A percentile compares a stretch with the other conserved stretches of the same genome.
Evolutionary conservation across 805 yeast genomes (phyloP).

Genomic region (Kodamaea leandrae): DNA sequence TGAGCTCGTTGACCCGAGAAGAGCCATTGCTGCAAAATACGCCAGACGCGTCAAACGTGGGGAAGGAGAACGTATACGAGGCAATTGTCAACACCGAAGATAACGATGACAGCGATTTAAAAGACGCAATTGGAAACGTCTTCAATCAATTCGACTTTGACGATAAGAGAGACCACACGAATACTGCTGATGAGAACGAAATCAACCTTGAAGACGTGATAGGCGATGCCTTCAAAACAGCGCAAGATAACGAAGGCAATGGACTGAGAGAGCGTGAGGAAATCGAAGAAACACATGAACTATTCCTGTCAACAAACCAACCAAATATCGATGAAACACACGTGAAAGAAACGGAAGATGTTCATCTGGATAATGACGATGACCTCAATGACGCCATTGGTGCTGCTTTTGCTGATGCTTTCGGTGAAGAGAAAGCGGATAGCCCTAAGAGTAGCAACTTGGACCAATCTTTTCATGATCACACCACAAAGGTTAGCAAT

Average conservation of each 20-base stretch:
- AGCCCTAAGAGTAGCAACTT: background rate
- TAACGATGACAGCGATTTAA: constrained; percentile 25
- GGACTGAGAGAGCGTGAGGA: background rate
- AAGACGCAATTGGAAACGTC: constrained; percentile 39
- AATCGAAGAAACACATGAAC: no score
- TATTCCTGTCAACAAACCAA: no score
- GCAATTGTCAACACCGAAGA: background rate
- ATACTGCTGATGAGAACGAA: constrained; percentile 5
- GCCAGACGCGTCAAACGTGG: constrained; percentile 1
- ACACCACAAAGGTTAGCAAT: background rate
- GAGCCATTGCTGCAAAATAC: constrained; percentile 13
- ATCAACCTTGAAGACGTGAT: constrained; percentile 4
- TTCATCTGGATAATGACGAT: constrained; percentile 10
- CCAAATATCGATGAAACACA: background rate
- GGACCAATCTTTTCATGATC: background rate
- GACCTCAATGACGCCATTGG: constrained; percentile 13
- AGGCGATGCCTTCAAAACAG: constrained; percentile 8
- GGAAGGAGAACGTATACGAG: background rate
- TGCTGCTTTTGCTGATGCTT: constrained; percentile 9
- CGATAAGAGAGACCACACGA: constrained; percentile 2
- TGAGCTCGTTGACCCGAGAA: constrained; percentile 7
- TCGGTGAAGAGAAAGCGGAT: background rate
- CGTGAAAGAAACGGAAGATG: background rate
- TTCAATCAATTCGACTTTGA: constrained; percentile 31
- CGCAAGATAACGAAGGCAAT: constrained; percentile 4